Evolutionary conservation across 2,329 filamentous ascomycete genomes (phyloP), one percentile per base, ranked within the genome.

Genomic region (Didymella keratinophila): DNA sequence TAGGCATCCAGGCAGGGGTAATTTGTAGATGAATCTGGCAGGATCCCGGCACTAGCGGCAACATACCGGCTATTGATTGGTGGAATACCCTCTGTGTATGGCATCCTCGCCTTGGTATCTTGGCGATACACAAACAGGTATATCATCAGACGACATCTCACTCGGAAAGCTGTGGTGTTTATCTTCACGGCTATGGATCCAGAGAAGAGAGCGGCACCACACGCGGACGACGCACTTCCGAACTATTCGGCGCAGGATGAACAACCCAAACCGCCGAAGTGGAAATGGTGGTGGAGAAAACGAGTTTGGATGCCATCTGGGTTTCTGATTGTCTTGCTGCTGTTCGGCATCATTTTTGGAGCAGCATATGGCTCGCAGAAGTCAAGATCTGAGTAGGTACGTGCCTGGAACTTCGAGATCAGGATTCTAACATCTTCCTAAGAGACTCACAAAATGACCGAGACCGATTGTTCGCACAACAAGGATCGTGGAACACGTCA

Each of bases 231-330:
- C 18, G 30, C 41, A 14, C 42, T 27, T n/a, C 50, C 50, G 12
- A 42, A 44, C 11, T 53, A 53, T 41, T 39, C 50, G 21, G 9
- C 16, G 28, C 37, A 43, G 11, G 46, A 50, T 12, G 21, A 30
- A 6, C 39, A 50, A 25, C 14, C 53, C 5, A 34, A 44, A 27
- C 14, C 45, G 20, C 27, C 46, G 11, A 50, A n/a, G 16, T 5
- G 53, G 41, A 56, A 10, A 6, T 45, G 53, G 47, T 56, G 53
- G 53, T 18, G 32, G 47, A 52, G 47, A 11, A 57, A 57, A 21
- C 34, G 54, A 18, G 47, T 57, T 1, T 52, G 47, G 47, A 20
- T 57, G 10, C 23, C 41, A 4, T 25, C 10, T 10, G 32, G 49
- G 5, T 5, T 56, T 1, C 11, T 51, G 7, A 12, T 45, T 1